Percentiles rank a stretch among this genome's conserved stretches.
phyloP scores from a whole-genome alignment of 1,284 basidiomycete genomes.

The Cutaneotrichosporon sp. region DNA sequence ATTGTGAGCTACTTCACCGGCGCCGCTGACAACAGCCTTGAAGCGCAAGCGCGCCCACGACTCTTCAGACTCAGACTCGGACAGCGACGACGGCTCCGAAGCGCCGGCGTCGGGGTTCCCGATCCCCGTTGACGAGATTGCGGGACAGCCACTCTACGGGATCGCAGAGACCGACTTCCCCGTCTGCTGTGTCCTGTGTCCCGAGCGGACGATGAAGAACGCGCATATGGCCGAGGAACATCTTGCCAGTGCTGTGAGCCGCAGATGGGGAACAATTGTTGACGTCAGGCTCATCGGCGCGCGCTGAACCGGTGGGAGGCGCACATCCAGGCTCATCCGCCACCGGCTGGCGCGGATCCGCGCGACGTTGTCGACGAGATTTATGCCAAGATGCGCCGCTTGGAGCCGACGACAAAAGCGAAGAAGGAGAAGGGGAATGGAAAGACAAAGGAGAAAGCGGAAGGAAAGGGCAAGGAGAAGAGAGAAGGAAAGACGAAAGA shows the following conservation, averaged over 20 bases:
- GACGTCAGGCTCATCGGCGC: constrained; percentile 29
- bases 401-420: constrained; percentile 12
- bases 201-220: constrained; percentile 66
- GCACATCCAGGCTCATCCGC: constrained; percentile 12
- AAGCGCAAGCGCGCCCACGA: background rate
- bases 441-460: background rate
- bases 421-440: background rate
- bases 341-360: constrained; percentile 21
- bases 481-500: constrained; percentile 2
- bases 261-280: background rate
- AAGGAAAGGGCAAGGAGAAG: constrained; percentile 3
- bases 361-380: constrained; percentile 32
- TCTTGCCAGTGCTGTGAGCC: constrained; percentile 61
- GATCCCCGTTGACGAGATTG: constrained; percentile 59
- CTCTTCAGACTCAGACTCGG: constrained; percentile 1
- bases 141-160: constrained; percentile 56
- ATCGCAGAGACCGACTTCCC: constrained; percentile 44
- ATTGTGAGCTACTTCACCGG: background rate
- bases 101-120: constrained; percentile 39
- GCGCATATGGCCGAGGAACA: constrained; percentile 60
- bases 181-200: constrained; percentile 67
- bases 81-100: constrained; percentile 12
- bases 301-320: constrained; percentile 27
- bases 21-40: background rate
- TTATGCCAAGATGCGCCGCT: too few relatives aligned